A percentile compares a stretch with the other conserved stretches of the same genome.
These are phyloP conservation scores for Spiraea crenata DNA, from an alignment of 331 rosid species.

Conservation along the genomic window DNA sequence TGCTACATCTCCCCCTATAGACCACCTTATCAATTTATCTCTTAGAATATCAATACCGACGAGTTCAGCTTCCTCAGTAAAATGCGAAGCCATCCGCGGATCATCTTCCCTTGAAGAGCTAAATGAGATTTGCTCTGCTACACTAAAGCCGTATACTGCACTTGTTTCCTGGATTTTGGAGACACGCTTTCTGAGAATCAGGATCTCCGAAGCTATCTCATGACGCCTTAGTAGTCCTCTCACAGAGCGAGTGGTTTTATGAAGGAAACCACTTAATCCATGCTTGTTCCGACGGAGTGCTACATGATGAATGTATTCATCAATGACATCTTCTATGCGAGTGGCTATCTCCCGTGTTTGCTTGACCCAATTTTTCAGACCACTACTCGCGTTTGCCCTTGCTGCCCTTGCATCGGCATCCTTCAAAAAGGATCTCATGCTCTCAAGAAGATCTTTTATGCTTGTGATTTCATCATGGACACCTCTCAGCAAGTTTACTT, in stretches of 20 bases:
- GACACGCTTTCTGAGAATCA: constrained; percentile 14
- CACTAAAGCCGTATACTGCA: constrained; percentile 9
- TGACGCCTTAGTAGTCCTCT: constrained; percentile 3
- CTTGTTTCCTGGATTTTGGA: constrained; percentile 21
- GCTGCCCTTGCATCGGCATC: constrained; percentile 12
- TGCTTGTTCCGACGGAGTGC: too few relatives aligned
- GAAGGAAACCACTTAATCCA: constrained; percentile 4
- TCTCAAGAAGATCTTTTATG: constrained; percentile 27
- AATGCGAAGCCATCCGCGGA: constrained; percentile 10
- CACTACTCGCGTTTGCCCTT: neutral
- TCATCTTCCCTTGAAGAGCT: neutral
- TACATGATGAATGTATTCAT: constrained; percentile 10
- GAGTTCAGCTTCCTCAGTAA: constrained; percentile 9
- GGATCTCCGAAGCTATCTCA: constrained; percentile 16
- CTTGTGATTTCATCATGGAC: constrained; percentile 13
- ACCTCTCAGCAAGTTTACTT: constrained; percentile 19
- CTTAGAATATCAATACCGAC: neutral
- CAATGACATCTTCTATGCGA: constrained; percentile 39
- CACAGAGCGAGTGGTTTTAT: constrained; percentile 1
- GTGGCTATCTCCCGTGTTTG: constrained; percentile 31
- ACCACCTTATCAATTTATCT: neutral
- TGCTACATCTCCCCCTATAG: neutral
- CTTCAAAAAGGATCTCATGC: constrained; percentile 24
- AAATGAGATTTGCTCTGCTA: neutral
- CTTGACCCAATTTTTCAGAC: constrained; percentile 23